Conservation (phyloP, 495 filamentous ascomycete genomes). For the Hypoxylon intermedium region DNA sequence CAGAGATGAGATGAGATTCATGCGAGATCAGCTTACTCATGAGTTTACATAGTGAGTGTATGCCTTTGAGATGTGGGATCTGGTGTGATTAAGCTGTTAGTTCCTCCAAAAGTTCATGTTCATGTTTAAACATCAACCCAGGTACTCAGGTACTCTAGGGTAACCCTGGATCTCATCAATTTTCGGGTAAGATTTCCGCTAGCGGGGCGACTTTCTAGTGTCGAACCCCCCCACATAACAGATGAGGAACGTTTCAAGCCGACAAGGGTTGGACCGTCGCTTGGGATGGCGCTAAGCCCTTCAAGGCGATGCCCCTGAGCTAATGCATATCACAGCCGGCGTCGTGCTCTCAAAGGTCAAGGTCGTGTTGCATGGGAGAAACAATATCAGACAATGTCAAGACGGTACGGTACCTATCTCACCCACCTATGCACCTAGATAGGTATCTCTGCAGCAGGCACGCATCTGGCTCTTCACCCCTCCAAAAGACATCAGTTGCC, state of each 20-base stretch:
- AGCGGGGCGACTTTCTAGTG: conserved; percentile 6
- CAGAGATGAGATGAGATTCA: too few relatives aligned
- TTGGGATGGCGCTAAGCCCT: conserved; percentile 12
- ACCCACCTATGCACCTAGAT: background rate
- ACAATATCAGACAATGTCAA: conserved; percentile 12
- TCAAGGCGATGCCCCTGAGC: conserved; percentile 24
- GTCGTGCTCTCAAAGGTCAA: background rate
- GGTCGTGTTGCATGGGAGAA: background rate
- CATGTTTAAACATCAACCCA: too few relatives aligned
- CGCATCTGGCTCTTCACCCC: background rate
- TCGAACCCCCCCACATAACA: conserved; percentile 15
- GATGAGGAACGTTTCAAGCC: conserved; percentile 8
- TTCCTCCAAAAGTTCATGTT: too few relatives aligned
- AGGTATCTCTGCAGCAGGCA: background rate
- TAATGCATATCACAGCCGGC: conserved; percentile 24
- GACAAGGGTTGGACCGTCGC: conserved; percentile 10
- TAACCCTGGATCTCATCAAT: background rate
- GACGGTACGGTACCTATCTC: background rate
- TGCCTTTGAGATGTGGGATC: too few relatives aligned
- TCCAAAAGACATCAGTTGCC: background rate
- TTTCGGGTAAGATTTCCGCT: conserved; percentile 14
- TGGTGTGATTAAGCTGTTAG: too few relatives aligned
- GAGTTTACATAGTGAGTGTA: too few relatives aligned
- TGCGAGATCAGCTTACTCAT: too few relatives aligned
- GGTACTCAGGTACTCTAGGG: too few relatives aligned